These are phyloP conservation scores for Penicillium janthinellum DNA, from an alignment of 2,329 filamentous ascomycete genomes.

Conservation along the genomic window DNA sequence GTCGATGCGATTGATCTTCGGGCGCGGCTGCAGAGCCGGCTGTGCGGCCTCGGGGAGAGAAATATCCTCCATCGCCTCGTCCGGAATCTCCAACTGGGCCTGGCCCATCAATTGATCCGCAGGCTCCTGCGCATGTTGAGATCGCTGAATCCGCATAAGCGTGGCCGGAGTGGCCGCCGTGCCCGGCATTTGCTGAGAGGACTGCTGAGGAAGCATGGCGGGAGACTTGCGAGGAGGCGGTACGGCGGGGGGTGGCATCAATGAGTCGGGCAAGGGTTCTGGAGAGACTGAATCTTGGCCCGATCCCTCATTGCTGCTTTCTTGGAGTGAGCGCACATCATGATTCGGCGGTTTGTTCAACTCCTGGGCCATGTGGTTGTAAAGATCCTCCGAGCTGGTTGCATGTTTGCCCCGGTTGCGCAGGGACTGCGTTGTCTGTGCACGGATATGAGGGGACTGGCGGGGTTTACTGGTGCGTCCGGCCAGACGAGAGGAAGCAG, in stretches of 20 bases:
- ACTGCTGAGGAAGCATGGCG: slow-evolving; percentile 35
- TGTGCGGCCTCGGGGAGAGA: slow-evolving; percentile 72
- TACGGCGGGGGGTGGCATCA: slow-evolving; percentile 54
- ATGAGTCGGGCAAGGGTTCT: slow-evolving; percentile 51
- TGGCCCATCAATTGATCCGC: slow-evolving; percentile 39
- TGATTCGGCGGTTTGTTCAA: slow-evolving; percentile 29
- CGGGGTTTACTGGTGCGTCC: slow-evolving; percentile 40
- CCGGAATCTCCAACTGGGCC: slow-evolving; percentile 48
- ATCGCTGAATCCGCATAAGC: slow-evolving; percentile 72
- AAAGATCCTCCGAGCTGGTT: slow-evolving; percentile 38
- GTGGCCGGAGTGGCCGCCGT: slow-evolving; percentile 83
- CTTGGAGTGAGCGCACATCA: slow-evolving; percentile 34
- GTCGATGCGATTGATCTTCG: slow-evolving; percentile 54
- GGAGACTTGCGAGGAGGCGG: slow-evolving; percentile 47
- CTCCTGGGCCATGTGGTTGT: slow-evolving; percentile 42
- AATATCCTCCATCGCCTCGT: slow-evolving; percentile 64
- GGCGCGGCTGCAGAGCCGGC: slow-evolving; percentile 48
- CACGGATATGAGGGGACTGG: slow-evolving; percentile 48
- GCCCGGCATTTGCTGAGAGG: slow-evolving; percentile 34
- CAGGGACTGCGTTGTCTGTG: slow-evolving; percentile 32
- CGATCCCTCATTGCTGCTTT: slow-evolving; percentile 48
- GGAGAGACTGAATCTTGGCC: slow-evolving; percentile 53
- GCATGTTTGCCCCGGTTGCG: slow-evolving; percentile 37
- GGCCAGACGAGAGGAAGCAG: slow-evolving; percentile 32
- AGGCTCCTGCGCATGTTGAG: slow-evolving; percentile 44